A percentile compares a stretch with the other conserved stretches of the same genome.
Evolutionary conservation across 1,284 basidiomycete species (phyloP).

Genomic region (Irpex sp.): DNA sequence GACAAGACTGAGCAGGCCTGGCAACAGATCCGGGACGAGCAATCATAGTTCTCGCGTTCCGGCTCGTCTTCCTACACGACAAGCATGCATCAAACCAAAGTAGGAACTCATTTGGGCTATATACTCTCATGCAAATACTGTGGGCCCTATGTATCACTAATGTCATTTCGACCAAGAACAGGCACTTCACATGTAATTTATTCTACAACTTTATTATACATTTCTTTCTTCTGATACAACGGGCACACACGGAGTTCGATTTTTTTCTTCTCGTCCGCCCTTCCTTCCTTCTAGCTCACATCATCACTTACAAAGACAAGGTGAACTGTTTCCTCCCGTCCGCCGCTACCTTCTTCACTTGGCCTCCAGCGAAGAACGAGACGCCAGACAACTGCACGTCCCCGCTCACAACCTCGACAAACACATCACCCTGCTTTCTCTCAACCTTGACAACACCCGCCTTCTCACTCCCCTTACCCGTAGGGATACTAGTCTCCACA

Average conservation of each 20-base stretch:
- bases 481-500: constrained; percentile 40
- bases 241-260: not conserved
- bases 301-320: not conserved
- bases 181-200: not conserved
- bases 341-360: constrained; percentile 7
- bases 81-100: not conserved
- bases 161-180: not conserved
- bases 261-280: not conserved
- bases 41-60: constrained; percentile 15
- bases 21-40: constrained; percentile 53
- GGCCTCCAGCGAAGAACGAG: constrained; percentile 16
- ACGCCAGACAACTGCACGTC: constrained; percentile 17
- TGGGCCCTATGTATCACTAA: not conserved
- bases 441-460: constrained; percentile 35
- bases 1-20: constrained; percentile 52
- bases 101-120: not conserved
- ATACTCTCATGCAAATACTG: not conserved
- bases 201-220: not conserved
- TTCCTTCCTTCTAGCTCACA: no score
- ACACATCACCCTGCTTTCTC: constrained; percentile 23
- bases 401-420: constrained; percentile 24
- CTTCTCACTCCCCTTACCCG: constrained; percentile 30
- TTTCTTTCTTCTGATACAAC: not conserved
- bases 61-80: not conserved
- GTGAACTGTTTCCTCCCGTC: not conserved